These are phyloP conservation scores for Chaetomium globosum DNA, from an alignment of 2,329 filamentous ascomycete species.

Conservation along the genomic window DNA sequence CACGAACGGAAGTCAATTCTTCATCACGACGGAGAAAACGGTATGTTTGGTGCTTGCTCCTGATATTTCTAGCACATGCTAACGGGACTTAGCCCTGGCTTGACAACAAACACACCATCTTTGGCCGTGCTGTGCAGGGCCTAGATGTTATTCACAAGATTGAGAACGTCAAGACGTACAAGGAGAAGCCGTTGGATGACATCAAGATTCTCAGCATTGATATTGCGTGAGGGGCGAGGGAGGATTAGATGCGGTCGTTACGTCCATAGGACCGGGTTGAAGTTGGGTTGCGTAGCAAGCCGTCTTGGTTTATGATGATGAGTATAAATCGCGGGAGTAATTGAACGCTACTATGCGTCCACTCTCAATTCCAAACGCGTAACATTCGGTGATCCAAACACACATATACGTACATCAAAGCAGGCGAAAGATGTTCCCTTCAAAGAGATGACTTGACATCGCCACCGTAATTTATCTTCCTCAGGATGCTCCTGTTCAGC, in stretches of 20 bases:
- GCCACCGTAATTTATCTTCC: slow-evolving; percentile 33
- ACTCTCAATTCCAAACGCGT: neutral
- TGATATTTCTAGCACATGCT: slow-evolving; percentile 32
- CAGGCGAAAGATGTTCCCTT: slow-evolving; percentile 1
- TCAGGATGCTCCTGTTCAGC: slow-evolving; percentile 43
- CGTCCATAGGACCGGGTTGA: neutral
- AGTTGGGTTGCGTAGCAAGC: neutral
- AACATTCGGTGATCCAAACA: neutral
- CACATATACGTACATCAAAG: neutral
- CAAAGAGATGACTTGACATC: slow-evolving; percentile 24
- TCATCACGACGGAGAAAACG: slow-evolving; percentile 96
- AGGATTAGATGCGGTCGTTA: neutral
- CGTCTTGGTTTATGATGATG: neutral
- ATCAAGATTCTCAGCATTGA: slow-evolving; percentile 95
- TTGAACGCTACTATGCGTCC: neutral
- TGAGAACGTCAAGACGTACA: slow-evolving; percentile 82
- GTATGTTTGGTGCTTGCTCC: slow-evolving; percentile 49
- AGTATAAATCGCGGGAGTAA: too few relatives aligned
- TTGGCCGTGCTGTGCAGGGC: slow-evolving; percentile 85
- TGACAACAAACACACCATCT: slow-evolving; percentile 94
- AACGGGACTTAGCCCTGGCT: slow-evolving; percentile 70
- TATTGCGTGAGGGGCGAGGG: slow-evolving; percentile 25
- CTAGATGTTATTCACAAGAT: slow-evolving; percentile 95
- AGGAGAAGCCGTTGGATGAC: slow-evolving; percentile 94
- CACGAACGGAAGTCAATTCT: slow-evolving; percentile 96